Base-by-base conservation (phyloP, 495 filamentous ascomycete genomes). In the Penicillium turbatum region DNA sequence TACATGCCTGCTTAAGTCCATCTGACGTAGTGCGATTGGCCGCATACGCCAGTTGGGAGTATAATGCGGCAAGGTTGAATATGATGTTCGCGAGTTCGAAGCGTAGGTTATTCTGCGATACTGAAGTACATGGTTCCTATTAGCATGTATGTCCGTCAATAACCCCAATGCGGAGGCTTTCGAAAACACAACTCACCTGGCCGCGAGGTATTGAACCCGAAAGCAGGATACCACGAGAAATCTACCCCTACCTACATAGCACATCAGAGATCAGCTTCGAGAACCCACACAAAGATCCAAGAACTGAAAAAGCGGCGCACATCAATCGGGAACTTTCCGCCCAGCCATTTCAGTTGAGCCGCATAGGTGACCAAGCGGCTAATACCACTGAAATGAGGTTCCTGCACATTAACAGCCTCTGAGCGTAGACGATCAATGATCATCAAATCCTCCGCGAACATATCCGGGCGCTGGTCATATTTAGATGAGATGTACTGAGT, bases 391-490 rank as follows among this genome's bases (percentile, higher is more conserved):
- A 82, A 71, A 70, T 98, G 93, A 12, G 93, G 83, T 60, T 97
- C 93, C 50, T 87, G 84, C 10, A 92, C 86, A 69, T 90, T 86
- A 53, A 97, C 73, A 39, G 93, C 93, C 54, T 92, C 88, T 41
- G 75, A 81, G 10, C 93, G 83, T 45, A 97, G 66, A 41, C 82
- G 76, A 65, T 98, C 91, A 66, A 98, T 90, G 54, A 86, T 79
- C 49, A 93, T 80, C 36, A 98, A 80, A 72, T 98, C 93, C 45
- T 88, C 79, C 55, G 84, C 81, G 71, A 98, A 98, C 90, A 97
- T 96, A 69, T 96, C 90, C 48, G 95, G 93, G 69, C 96, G 93
- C 67, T 98, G 93, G 71, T 97, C 93, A 86, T 98, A 98, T 80
- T 97, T 97, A 65, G 83, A 87, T 36, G 89, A 96, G 56, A 98